Base-by-base conservation (phyloP, 106 monocot species). In the Dactylorhiza incarnata region DNA sequence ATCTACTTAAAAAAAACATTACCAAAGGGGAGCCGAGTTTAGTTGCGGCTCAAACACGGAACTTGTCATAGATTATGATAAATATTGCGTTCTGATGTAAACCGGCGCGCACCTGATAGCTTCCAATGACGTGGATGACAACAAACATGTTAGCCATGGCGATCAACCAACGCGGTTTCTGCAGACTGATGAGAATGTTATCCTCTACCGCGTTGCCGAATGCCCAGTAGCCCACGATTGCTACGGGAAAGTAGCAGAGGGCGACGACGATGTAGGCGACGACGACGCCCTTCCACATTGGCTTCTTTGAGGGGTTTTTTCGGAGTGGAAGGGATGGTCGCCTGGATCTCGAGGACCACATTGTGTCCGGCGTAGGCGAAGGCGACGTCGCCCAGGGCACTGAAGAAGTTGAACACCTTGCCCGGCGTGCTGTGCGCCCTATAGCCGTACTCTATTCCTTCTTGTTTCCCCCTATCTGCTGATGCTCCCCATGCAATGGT, bases 331-430 rank as follows among this genome's bases (percentile, higher is more conserved):
- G 83, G 83, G 26, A 83, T 84, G 46, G 84, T 84, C 1, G 81
- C 84, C 20, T 84, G 84, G 76, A 84, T 84, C 71, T 84, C 84
- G 5, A 84, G 73, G 1, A 76, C 79, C 11, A 84, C 84, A 48
- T 80, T 84, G 80, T 84, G 84, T 6, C 81, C 84, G 0, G 84
- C 84, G 43, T 80, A 84, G 24, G 84, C 81, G 14, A 84, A 84
- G 5, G 84, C 81, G 3, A 84, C 81, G 20, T 84, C 77, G 2
- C 84, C 84, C 37, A 84, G 15, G 5, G 84, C 84, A 10, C 49
- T 81, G 15, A 84, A 74, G 76, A 84, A 84, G 74, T 24, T 59
- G 49, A 84, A 84, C 16, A 77, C 68, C 3, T 66, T 74, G 24
- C 77, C 84, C 13, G 77, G 7, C 0, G 67, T 68, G 55, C 56